Conservation (phyloP, 192 early-diverging fungal species). For the Martensiomyces pterosporus region DNA sequence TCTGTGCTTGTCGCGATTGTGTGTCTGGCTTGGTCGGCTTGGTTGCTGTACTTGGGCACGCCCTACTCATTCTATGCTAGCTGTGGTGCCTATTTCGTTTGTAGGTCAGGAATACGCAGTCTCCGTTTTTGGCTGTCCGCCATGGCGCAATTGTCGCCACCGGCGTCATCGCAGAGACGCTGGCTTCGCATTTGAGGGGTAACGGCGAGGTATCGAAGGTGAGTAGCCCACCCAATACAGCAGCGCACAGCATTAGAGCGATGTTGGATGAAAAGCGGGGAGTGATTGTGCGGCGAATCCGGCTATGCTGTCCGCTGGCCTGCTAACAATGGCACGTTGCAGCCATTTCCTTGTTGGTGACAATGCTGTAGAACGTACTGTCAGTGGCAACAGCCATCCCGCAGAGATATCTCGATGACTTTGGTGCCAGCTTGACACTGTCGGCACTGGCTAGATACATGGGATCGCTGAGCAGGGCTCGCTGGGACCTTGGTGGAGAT, state of each 20-base stretch:
- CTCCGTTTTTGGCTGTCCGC: slow-evolving; percentile 49
- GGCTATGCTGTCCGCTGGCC: no score
- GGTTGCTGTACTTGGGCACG: no score
- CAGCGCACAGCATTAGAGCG: no score
- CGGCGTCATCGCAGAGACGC: slow-evolving; percentile 32
- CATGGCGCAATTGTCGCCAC: slow-evolving; percentile 41
- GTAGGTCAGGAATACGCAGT: slow-evolving; percentile 28
- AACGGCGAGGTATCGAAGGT: slow-evolving; percentile 14
- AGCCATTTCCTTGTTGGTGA: no score
- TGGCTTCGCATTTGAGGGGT: slow-evolving; percentile 13
- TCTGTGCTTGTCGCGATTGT: no score
- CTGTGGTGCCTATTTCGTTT: no score
- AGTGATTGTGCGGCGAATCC: no score
- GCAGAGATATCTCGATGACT: slow-evolving; percentile 49
- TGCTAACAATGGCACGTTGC: no score
- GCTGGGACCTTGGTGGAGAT: slow-evolving; percentile 16
- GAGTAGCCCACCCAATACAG: no score
- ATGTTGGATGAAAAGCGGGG: no score
- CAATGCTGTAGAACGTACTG: slow-evolving; percentile 30
- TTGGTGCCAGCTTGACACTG: slow-evolving; percentile 55
- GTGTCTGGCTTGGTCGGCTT: no score
- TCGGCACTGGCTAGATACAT: slow-evolving; percentile 48
- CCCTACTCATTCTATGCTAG: no score
- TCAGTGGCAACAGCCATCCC: slow-evolving; percentile 25
- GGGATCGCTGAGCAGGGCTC: slow-evolving; percentile 44